Base-by-base conservation (phyloP, 768 basidiomycete genomes). In the Hysterangium stoloniferum region DNA sequence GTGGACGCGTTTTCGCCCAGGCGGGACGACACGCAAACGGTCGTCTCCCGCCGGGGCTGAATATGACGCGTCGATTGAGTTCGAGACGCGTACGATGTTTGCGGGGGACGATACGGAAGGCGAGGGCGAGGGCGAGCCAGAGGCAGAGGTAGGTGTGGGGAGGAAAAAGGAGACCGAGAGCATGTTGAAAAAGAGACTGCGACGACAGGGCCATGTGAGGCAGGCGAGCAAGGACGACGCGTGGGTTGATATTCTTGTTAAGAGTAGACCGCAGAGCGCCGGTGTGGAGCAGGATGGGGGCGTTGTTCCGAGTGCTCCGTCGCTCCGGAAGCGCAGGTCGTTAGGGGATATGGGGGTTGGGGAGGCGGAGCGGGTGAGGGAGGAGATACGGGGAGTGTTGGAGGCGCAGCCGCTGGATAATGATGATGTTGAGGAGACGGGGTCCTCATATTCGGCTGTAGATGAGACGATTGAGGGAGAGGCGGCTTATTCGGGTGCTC, bases 231-330 rank as follows among this genome's bases (percentile, higher is more conserved):
- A 65, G 57, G 82, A 86, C 45, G 89, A 91, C 59, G 86, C 86
- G 4, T 90, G 89, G 87, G 86, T 91, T 35, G 89, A 91, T 65
- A 91, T 91, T 35, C 66, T 90, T 8, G 86, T 91, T 2, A 80
- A n/a, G n/a, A n/a, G 79, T 37, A 76, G 62, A 12, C 76, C 65
- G 80, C n/a, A n/a, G n/a, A n/a, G n/a, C n/a, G n/a, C n/a, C n/a
- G n/a, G n/a, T n/a, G n/a, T n/a, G n/a, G n/a, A n/a, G n/a, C n/a
- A n/a, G n/a, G n/a, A n/a, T n/a, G n/a, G n/a, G n/a, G n/a, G n/a
- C n/a, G n/a, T n/a, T n/a, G n/a, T n/a, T n/a, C n/a, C n/a, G n/a
- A n/a, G n/a, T n/a, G n/a, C n/a, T n/a, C n/a, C n/a, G n/a, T n/a
- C n/a, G n/a, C n/a, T n/a, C n/a, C n/a, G n/a, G n/a, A n/a, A n/a